Evolutionary conservation across 495 filamentous ascomycete genomes (phyloP), one percentile per base, ranked within the genome.

Genomic region (Astrothelium macrocarpum): DNA sequence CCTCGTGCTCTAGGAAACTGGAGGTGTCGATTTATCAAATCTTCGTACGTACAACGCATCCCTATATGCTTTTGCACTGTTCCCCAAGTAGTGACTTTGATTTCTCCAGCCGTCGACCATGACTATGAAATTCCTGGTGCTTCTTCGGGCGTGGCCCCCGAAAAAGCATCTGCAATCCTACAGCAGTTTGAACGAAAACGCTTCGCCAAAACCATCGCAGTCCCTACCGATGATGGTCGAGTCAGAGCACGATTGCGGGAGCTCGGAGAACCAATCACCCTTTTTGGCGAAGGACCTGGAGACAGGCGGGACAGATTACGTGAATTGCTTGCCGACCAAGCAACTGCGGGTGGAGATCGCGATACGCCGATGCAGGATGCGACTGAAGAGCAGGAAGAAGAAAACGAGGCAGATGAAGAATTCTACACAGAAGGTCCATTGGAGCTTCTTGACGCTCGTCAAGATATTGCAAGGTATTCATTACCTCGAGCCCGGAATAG

Each of bases 151-250:
- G 87, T 91, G 45, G 87, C 89, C n/a, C 82, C 89, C 1, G 90
- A 95, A 71, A 87, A 90, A 66, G 93, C 93, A 16, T 93, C 90
- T 11, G 90, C 91, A 0, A 87, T 98, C 60, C 78, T 95, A 5
- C 87, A 85, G 28, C 94, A 98, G 71, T 93, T 98, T 73, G 85
- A 90, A 63, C 87, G 93, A 18, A 95, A 94, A 75, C 84, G 91
- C 66, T 81, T 88, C 71, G 92, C 90, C 5, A 92, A 92, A 11
- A 87, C 88, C 14, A 91, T 97, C 69, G 86, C 87, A n/a, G 95
- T 99, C 2, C 94, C 94, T 3, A 99, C 94, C 60, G 91, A 96
- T 69, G 95, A 99, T 79, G 88, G 81, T 31, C 85, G 88, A 66
- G 92, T 99, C 39, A 88, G 91, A 43, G 77, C 82, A 28, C 85